Percentiles rank a stretch among this genome's conserved stretches.
These are phyloP conservation scores for Neopestalotiopsis rosae DNA, from an alignment of 2,329 filamentous ascomycete species.

Conservation along the genomic window DNA sequence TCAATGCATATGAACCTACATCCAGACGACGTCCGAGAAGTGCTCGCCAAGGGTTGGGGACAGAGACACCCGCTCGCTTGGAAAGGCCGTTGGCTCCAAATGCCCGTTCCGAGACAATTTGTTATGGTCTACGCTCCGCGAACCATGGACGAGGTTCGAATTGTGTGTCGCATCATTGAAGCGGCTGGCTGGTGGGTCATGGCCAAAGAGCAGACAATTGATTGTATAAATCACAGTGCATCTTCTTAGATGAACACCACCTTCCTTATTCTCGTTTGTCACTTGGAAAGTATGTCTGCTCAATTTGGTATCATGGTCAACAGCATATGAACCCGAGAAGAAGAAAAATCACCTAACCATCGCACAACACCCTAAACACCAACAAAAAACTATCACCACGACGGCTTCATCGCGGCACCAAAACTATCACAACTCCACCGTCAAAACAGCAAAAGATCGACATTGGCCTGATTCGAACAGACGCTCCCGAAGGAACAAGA, in stretches of 20 bases:
- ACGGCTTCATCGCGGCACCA: not conserved
- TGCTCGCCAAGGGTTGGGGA: conserved; percentile 80
- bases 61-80: conserved; percentile 72
- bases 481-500: not conserved
- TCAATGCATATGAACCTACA: conserved; percentile 83
- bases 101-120: conserved; percentile 77
- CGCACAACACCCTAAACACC: too few relatives aligned
- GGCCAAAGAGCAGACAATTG: conserved; percentile 49
- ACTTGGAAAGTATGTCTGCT: too few relatives aligned
- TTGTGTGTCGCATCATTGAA: conserved; percentile 72
- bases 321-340: not conserved
- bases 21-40: conserved; percentile 74
- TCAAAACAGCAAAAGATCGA: not conserved
- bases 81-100: conserved; percentile 65
- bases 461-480: not conserved
- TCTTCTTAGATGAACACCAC: too few relatives aligned
- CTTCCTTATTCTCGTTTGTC: too few relatives aligned
- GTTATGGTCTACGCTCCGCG: conserved; percentile 83
- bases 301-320: too few relatives aligned
- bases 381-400: not conserved
- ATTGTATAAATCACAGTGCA: conserved; percentile 5
- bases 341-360: not conserved
- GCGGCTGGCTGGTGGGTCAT: conserved; percentile 74
- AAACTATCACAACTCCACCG: not conserved
- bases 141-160: conserved; percentile 66